phyloP scores from a whole-genome alignment of 23 red algal genomes.

The Agarophyton chilense region DNA sequence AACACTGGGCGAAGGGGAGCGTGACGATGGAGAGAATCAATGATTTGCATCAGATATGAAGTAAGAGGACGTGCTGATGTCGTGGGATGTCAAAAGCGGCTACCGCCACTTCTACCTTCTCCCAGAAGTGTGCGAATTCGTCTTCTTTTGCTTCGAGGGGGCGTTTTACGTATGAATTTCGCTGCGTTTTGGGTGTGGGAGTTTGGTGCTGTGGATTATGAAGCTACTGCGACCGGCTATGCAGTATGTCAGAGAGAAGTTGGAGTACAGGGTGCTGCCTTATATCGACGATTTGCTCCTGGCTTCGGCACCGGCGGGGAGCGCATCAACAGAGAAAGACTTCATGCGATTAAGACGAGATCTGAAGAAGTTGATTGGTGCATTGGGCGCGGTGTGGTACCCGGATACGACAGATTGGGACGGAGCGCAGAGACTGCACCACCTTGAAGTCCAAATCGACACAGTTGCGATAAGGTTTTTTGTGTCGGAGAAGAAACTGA shows the following conservation, averaged over 20 bases:
- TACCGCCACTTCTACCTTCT: constrained; percentile 25
- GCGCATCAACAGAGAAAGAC: too few relatives aligned
- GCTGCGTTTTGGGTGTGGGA: constrained; percentile 5
- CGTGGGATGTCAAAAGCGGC: constrained; percentile 39
- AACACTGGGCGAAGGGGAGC: not conserved
- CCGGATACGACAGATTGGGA: not conserved
- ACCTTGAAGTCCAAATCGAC: constrained; percentile 1
- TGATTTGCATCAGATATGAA: not conserved
- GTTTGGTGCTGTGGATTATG: not conserved
- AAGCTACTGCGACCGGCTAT: not conserved
- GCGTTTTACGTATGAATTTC: not conserved
- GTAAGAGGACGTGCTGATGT: constrained; percentile 33
- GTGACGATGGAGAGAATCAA: constrained; percentile 7
- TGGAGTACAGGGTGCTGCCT: not conserved
- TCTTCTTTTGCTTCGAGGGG: constrained; percentile 3
- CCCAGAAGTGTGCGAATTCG: not conserved
- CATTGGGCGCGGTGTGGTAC: not conserved
- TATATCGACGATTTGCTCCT: constrained; percentile 30
- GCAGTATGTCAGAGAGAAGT: not conserved
- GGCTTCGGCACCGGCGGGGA: too few relatives aligned
- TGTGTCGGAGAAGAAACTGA: not conserved
- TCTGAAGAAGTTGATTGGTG: too few relatives aligned
- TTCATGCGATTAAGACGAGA: too few relatives aligned
- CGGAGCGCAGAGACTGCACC: constrained; percentile 1
- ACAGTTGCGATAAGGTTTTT: not conserved